phyloP scores from a whole-genome alignment of 805 yeast genomes.

The Zygotorulaspora danielsina region DNA sequence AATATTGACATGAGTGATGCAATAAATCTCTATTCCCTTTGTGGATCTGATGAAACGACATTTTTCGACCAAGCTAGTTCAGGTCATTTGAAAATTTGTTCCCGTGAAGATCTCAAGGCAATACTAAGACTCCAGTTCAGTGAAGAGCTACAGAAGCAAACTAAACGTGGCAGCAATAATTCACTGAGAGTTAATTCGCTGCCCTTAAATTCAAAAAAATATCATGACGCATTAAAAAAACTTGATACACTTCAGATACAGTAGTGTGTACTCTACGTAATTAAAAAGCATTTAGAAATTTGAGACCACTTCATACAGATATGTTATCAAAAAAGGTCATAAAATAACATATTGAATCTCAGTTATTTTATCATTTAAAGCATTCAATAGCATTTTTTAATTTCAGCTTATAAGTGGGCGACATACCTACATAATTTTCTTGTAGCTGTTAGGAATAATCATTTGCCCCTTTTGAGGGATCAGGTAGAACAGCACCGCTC shows the following conservation, averaged over 20 bases:
- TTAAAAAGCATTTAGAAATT: no score
- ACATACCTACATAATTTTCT: no score
- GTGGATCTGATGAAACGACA: constrained; percentile 23
- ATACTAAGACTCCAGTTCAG: constrained; percentile 32
- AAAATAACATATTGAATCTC: no score
- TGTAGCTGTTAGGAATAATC: no score
- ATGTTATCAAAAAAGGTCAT: no score
- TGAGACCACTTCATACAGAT: no score
- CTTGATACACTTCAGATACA: constrained; percentile 11
- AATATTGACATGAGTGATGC: constrained; percentile 25
- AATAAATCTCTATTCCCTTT: constrained; percentile 22
- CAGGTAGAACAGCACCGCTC: no score
- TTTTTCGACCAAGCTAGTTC: constrained; percentile 21
- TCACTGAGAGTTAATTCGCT: constrained; percentile 18
- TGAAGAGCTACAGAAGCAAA: constrained; percentile 28
- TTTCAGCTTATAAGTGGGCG: no score
- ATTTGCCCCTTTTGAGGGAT: no score
- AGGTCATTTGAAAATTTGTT: constrained; percentile 17
- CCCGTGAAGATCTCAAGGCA: constrained; percentile 24
- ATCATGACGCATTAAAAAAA: constrained; percentile 27
- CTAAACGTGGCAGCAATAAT: constrained; percentile 16
- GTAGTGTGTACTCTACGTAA: no score
- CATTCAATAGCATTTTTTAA: no score
- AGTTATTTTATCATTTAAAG: no score
- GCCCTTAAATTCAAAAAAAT: constrained; percentile 27